Conservation (phyloP, 495 filamentous ascomycete species). For the Podospora tetraspora region DNA sequence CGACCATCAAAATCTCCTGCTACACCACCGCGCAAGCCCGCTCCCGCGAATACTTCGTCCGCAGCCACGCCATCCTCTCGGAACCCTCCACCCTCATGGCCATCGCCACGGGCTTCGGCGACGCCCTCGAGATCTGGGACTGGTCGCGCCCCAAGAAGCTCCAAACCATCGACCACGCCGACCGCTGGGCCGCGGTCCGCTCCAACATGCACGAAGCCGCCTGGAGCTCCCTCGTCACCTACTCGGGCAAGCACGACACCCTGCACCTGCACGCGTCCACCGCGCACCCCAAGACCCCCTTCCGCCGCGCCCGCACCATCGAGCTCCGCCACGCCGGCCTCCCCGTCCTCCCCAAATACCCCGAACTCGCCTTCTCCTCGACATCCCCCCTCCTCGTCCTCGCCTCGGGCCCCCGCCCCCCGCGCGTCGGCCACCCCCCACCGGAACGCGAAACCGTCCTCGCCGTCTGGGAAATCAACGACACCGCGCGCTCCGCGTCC, state of each 20-base stretch:
- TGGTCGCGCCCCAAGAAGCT: constrained; percentile 34
- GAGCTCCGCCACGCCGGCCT: constrained; percentile 40
- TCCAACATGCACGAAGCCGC: constrained; percentile 30
- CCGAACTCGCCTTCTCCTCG: constrained; percentile 34
- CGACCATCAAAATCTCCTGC: constrained; percentile 29
- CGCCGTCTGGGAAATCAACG: constrained; percentile 31
- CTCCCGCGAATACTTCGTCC: constrained; percentile 36
- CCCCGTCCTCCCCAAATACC: constrained; percentile 32
- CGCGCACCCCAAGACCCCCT: constrained; percentile 63
- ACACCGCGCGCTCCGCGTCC: background rate
- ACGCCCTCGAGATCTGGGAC: constrained; percentile 35
- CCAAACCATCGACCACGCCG: constrained; percentile 30
- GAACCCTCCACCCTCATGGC: constrained; percentile 30
- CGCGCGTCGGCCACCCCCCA: constrained; percentile 30
- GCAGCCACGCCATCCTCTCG: constrained; percentile 35
- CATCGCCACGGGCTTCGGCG: constrained; percentile 33
- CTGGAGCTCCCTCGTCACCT: constrained; percentile 29
- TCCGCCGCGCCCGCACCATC: constrained; percentile 65
- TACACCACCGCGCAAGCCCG: constrained; percentile 32
- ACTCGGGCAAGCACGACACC: constrained; percentile 24
- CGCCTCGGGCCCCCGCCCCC: constrained; percentile 33
- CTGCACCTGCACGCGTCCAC: constrained; percentile 61
- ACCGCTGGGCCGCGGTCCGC: constrained; percentile 33
- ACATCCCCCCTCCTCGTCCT: constrained; percentile 32
- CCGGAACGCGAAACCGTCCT: constrained; percentile 32